Base-by-base conservation (phyloP, 2,329 filamentous ascomycete genomes). In the Alternaria ethzedia region DNA sequence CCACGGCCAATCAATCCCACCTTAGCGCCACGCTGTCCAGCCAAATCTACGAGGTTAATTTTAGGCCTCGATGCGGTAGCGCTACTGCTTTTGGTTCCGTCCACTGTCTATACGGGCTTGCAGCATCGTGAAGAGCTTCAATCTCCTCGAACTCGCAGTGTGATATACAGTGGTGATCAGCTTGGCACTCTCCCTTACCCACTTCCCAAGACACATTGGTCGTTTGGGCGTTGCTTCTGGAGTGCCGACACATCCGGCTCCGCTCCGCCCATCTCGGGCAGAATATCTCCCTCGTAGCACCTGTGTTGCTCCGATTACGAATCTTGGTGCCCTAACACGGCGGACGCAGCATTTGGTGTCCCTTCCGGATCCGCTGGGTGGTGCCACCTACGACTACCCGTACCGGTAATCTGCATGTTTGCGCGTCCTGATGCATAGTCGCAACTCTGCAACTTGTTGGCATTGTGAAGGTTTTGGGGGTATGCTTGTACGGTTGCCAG, bases 221-320 rank as follows among this genome's bases (percentile, higher is more conserved):
- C 23, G 60, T 62, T 54, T 62, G 25, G 55, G 46, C 28, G 17
- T 26, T 52, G 41, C 23, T 45, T 41, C 41, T n/a, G 28, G 23
- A 21, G 28, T 62, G 55, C 61, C 61, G 61, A 55, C 43, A 50
- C 46, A 60, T 49, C 61, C 61, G 59, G 51, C 43, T 63, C 55
- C 21, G 55, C 55, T 49, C 47, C 32, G 45, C 32, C 44, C 25
- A 32, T 46, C 20, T 59, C 55, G 55, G 55, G 28, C 59, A 59
- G 25, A 25, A 25, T n/a, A 41, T 52, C 43, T 59, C 41, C 15
- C 44, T 44, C 54, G 47, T 59, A 20, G 30, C 50, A 49, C 50
- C 20, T 30, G 32, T 59, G 45, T 30, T 26, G 13, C 49, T 52
- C 30, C 60, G 30, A 30, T 44, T 50, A 51, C 56, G 25, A 49